Percentiles rank a stretch among this genome's conserved stretches.
These are phyloP conservation scores for Phylloporus scabripes DNA, from an alignment of 768 basidiomycete species.

Conservation along the genomic window DNA sequence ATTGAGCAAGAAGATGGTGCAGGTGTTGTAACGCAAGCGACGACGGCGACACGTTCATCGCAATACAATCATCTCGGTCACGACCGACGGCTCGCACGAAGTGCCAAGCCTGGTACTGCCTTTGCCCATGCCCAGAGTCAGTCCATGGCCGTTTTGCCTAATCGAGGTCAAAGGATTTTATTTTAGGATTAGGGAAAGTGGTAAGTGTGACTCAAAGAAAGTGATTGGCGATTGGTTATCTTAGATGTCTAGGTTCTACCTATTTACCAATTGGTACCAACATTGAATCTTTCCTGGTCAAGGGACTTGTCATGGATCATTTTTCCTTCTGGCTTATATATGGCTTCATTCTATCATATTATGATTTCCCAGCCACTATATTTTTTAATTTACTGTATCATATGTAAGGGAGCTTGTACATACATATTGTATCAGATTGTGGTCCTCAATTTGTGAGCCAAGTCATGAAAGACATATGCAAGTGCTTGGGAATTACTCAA, in stretches of 20 bases:
- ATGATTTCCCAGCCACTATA: too few relatives aligned
- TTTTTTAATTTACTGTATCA: too few relatives aligned
- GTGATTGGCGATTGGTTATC: not conserved
- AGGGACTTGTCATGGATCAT: too few relatives aligned
- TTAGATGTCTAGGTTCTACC: too few relatives aligned
- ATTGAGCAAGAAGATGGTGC: constrained; percentile 4
- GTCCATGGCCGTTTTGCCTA: constrained; percentile 60
- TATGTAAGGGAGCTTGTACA: too few relatives aligned
- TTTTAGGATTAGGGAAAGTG: constrained; percentile 40
- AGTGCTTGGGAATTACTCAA: not conserved
- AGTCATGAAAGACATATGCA: not conserved
- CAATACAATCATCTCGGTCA: constrained; percentile 9
- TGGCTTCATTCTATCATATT: too few relatives aligned
- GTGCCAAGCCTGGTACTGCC: constrained; percentile 79
- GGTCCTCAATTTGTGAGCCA: not conserved
- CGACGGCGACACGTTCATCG: constrained; percentile 4
- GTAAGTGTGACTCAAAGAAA: too few relatives aligned
- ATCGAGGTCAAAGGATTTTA: constrained; percentile 66
- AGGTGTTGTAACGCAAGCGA: not conserved
- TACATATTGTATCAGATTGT: not conserved
- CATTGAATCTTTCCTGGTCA: too few relatives aligned
- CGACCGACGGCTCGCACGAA: too few relatives aligned
- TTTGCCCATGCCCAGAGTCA: constrained; percentile 77
- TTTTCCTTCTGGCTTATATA: too few relatives aligned
- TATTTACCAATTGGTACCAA: too few relatives aligned